phyloP scores from a whole-genome alignment of 768 basidiomycete genomes.

The Tulasnella sp. region DNA sequence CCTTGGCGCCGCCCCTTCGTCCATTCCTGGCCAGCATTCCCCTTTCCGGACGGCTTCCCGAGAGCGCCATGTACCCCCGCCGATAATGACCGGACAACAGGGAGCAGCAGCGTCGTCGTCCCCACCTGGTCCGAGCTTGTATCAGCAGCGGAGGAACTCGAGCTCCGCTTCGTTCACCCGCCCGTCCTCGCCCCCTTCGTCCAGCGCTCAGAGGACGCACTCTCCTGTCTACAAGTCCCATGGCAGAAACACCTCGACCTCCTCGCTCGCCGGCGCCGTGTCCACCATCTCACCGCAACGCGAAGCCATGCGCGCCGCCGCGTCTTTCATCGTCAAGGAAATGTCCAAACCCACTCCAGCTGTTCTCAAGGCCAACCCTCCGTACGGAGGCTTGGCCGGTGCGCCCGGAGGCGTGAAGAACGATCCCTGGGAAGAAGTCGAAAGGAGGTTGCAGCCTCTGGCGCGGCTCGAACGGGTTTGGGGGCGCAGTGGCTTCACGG shows the following conservation, averaged over 20 bases:
- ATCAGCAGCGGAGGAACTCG: constrained; percentile 23
- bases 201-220: constrained; percentile 42
- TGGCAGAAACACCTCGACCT: constrained; percentile 49
- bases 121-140: neutral
- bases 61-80: constrained; percentile 24
- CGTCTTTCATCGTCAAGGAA: constrained; percentile 62
- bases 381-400: constrained; percentile 40
- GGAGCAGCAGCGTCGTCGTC: neutral
- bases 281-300: constrained; percentile 54
- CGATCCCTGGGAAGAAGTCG: constrained; percentile 67
- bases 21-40: constrained; percentile 12
- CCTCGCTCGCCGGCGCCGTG: neutral
- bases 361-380: constrained; percentile 43
- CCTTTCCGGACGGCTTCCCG: neutral
- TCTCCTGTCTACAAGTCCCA: constrained; percentile 47
- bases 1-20: constrained; percentile 11
- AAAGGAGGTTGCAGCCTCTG: constrained; percentile 58
- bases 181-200: constrained; percentile 45
- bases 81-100: neutral
- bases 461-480: constrained; percentile 70
- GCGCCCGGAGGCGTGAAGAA: constrained; percentile 36
- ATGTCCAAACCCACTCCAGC: constrained; percentile 59
- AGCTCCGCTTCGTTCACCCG: constrained; percentile 27
- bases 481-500: constrained; percentile 55
- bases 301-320: constrained; percentile 64